Percentiles rank a stretch among this genome's conserved stretches.
phyloP scores from a whole-genome alignment of 2,329 filamentous ascomycete genomes.

The Cordyceps sp. region DNA sequence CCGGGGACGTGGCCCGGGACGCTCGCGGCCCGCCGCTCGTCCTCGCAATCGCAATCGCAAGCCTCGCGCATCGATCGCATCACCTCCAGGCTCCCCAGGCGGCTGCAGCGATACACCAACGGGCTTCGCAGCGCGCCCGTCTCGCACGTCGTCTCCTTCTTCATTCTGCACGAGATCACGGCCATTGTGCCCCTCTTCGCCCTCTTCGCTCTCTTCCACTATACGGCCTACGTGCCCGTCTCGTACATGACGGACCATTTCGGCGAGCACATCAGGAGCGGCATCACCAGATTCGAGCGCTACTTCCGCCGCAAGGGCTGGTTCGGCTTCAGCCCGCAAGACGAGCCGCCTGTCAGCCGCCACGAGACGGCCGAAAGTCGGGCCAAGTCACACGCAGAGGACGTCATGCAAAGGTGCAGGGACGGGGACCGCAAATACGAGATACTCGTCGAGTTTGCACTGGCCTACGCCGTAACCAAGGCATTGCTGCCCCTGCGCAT shows the following conservation, averaged over 20 bases:
- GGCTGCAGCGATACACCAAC: slow-evolving; percentile 51
- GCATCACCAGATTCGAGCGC: slow-evolving; percentile 56
- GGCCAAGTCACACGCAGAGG: slow-evolving; percentile 6
- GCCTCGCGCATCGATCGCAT: slow-evolving; percentile 24
- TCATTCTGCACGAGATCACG: slow-evolving; percentile 83
- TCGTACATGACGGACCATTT: slow-evolving; percentile 31
- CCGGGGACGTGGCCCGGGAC: no score
- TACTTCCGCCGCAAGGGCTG: slow-evolving; percentile 70
- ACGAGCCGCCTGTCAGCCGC: slow-evolving; percentile 6
- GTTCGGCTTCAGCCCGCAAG: slow-evolving; percentile 47
- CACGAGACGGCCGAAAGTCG: slow-evolving; percentile 7
- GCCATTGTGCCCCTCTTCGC: slow-evolving; percentile 66
- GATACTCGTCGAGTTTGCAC: slow-evolving; percentile 55
- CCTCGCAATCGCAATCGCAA: slow-evolving; percentile 6
- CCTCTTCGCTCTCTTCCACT: slow-evolving; percentile 66
- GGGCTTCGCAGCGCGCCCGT: slow-evolving; percentile 61
- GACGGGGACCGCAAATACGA: slow-evolving; percentile 30
- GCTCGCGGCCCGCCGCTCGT: neutral
- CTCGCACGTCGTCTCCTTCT: slow-evolving; percentile 70
- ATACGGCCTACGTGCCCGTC: slow-evolving; percentile 54
- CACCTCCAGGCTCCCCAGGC: slow-evolving; percentile 41
- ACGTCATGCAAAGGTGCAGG: slow-evolving; percentile 19
- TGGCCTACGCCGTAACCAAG: slow-evolving; percentile 86
- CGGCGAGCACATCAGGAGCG: slow-evolving; percentile 36
- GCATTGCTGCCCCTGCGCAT: slow-evolving; percentile 64